phyloP scores from a whole-genome alignment of 2,329 filamentous ascomycete genomes.

The Aspergillus aculeatus region DNA sequence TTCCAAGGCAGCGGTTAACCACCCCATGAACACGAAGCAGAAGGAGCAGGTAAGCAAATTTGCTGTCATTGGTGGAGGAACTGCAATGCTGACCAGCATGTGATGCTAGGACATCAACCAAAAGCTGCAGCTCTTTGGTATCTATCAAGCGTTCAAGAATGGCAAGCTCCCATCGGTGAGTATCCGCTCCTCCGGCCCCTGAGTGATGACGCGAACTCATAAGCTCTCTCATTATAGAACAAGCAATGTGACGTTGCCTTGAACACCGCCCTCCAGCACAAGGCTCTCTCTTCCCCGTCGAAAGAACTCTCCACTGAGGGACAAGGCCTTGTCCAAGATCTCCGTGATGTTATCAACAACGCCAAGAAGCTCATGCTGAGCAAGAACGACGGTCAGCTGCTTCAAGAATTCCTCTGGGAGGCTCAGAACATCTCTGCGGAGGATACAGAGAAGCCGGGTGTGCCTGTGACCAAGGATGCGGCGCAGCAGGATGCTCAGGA shows the following conservation, averaged over 20 bases:
- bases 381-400: slow-evolving; percentile 91
- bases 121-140: slow-evolving; percentile 94
- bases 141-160: slow-evolving; percentile 76
- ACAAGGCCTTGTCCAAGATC: slow-evolving; percentile 71
- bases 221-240: slow-evolving; percentile 57
- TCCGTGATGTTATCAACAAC: slow-evolving; percentile 76
- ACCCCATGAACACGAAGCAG: slow-evolving; percentile 10
- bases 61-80: neutral
- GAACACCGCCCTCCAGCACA: slow-evolving; percentile 79
- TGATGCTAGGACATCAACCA: slow-evolving; percentile 68
- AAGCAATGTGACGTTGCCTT: slow-evolving; percentile 93
- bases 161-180: slow-evolving; percentile 88
- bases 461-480: slow-evolving; percentile 70
- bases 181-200: slow-evolving; percentile 50
- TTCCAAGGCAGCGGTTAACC: slow-evolving; percentile 9
- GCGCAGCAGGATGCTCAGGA: slow-evolving; percentile 81
- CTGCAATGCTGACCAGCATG: neutral
- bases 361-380: slow-evolving; percentile 81
- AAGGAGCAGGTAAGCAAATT: slow-evolving; percentile 39
- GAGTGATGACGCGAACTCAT: slow-evolving; percentile 1
- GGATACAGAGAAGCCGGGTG: slow-evolving; percentile 60
- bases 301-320: slow-evolving; percentile 80
- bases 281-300: slow-evolving; percentile 67
- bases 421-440: slow-evolving; percentile 71
- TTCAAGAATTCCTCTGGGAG: slow-evolving; percentile 98